phyloP scores from a whole-genome alignment of 768 basidiomycete species.

The Clavulina sp. region DNA sequence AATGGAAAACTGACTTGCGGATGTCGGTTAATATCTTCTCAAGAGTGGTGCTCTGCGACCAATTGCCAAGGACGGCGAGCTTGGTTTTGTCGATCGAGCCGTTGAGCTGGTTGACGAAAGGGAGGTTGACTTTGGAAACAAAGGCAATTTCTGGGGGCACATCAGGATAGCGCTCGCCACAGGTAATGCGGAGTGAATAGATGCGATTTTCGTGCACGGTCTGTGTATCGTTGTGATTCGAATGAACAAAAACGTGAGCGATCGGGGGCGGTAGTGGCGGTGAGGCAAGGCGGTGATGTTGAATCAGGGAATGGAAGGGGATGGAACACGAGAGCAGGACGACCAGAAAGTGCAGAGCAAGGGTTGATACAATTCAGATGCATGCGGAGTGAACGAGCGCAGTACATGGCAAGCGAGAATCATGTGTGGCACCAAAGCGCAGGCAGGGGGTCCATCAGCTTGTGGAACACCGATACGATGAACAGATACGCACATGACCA shows the following conservation, averaged over 20 bases:
- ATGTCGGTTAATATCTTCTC: slow-evolving; percentile 89
- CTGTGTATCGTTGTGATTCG: slow-evolving; percentile 29
- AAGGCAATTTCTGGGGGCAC: slow-evolving; percentile 66
- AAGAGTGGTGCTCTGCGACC: slow-evolving; percentile 62
- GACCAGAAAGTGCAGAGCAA: not conserved
- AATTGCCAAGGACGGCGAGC: slow-evolving; percentile 53
- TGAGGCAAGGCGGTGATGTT: not conserved
- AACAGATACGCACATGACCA: slow-evolving; percentile 58
- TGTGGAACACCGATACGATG: not conserved
- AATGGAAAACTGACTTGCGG: slow-evolving; percentile 43
- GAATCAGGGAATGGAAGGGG: not conserved
- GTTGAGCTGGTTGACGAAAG: slow-evolving; percentile 60
- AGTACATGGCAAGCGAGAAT: not conserved
- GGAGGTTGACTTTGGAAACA: slow-evolving; percentile 78
- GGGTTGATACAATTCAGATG: not conserved
- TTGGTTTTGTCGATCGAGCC: slow-evolving; percentile 66
- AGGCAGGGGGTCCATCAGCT: slow-evolving; percentile 3
- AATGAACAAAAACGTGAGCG: not conserved
- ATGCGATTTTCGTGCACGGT: slow-evolving; percentile 98
- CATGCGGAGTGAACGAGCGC: not conserved
- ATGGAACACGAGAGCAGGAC: not conserved
- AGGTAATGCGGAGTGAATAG: slow-evolving; percentile 84
- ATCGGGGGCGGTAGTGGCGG: not conserved
- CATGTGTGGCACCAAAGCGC: not conserved
- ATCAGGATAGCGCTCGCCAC: slow-evolving; percentile 62